Evolutionary conservation across 441 rosid genomes (phyloP).

Genomic region (Populus trichocarpa): DNA sequence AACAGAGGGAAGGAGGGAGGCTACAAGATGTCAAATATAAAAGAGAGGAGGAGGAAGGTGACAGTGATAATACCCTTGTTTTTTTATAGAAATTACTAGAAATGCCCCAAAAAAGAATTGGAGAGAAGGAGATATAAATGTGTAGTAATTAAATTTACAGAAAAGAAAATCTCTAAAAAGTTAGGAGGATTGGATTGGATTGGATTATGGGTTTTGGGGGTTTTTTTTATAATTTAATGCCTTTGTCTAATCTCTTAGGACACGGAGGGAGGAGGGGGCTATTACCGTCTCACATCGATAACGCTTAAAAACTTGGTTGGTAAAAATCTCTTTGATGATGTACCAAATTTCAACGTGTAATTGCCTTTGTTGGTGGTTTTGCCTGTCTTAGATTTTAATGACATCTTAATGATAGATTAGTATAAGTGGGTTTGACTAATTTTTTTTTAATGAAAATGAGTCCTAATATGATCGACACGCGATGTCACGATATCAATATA

Average conservation of each 20-base stretch:
- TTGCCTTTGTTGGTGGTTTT: not conserved
- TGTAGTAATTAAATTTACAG: not conserved
- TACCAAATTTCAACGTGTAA: no score
- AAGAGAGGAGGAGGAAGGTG: not conserved
- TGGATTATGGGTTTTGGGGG: not conserved
- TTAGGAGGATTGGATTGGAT: no score
- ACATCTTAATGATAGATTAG: not conserved
- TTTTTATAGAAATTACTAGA: conserved; percentile 6
- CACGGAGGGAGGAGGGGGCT: not conserved
- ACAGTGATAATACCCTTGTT: conserved; percentile 16
- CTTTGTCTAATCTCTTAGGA: not conserved
- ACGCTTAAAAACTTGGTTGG: not conserved
- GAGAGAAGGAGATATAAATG: not conserved
- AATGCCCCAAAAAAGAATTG: conserved; percentile 8
- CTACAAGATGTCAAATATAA: not conserved
- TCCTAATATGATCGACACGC: no score
- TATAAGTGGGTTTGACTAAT: not conserved
- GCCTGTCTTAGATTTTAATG: not conserved
- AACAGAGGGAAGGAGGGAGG: not conserved
- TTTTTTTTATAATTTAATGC: not conserved
- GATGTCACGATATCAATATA: no score
- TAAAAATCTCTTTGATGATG: no score
- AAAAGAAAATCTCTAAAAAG: not conserved
- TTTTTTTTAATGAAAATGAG: no score
- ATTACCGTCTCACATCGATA: not conserved